Evolutionary conservation across 2,329 filamentous ascomycete species (phyloP), one percentile per base, ranked within the genome.

Genomic region (Monilinia polystroma): DNA sequence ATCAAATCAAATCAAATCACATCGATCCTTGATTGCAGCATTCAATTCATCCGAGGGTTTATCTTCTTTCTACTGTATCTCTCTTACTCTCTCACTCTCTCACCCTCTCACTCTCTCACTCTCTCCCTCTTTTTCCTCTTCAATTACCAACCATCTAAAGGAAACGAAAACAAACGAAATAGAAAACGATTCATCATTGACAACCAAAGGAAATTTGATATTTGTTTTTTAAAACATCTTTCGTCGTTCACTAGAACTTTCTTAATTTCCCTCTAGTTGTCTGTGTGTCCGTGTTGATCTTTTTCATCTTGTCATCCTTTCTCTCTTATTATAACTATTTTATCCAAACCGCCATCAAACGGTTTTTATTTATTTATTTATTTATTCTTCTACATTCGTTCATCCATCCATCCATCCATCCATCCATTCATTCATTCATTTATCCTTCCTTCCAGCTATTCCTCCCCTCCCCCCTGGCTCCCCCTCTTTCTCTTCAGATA

Each of bases 321-420:
- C 60, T 63, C 60, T 63, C 47, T 51, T 35, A 8, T 35, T 35
- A 35, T 6, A 35, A 35, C 32, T 41, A 54, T 63, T 26, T 38
- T 20, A 20, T 29, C 32, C 60, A 41, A 59, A 10, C 60, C 47
- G 47, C 47, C 11, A 54, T 41, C 29, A 54, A 32, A 41, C 60
- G 47, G 60, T 35, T 47, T n/a, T 7, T 35, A 41, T 45, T 60
- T 53, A 43, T 52, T 41, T 16, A 10, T 43, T 5, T 26, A 26
- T 35, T 53, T 29, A 29, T 60, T 16, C 59, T 23, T 45, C 62
- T 29, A 56, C 41, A 35, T 35, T 35, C 32, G 32, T 35, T 35
- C 32, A 35, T 35, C 32, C 32, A 35, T 7, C 32, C 32, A 35
- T 35, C 6, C 32, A 35, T 35, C 4, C 32, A 35, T 35, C 4